These are phyloP conservation scores for Kluyveromyces aestuarii DNA, from an alignment of 805 yeast species.

Conservation along the genomic window DNA sequence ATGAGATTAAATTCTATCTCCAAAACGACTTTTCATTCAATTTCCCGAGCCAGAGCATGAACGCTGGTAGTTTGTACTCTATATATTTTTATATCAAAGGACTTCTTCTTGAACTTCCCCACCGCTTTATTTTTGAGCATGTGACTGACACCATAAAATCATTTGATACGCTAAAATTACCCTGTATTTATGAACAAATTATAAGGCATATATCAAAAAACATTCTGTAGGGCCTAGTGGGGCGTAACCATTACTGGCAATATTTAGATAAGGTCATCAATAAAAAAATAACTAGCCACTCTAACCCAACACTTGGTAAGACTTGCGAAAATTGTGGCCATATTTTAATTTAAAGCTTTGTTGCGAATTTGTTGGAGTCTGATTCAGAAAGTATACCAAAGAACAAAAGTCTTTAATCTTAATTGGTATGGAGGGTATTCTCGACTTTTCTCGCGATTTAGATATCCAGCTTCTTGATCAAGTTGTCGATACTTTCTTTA, in stretches of 20 bases:
- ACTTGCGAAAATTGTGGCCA: neutral
- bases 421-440: constrained; percentile 64
- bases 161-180: neutral
- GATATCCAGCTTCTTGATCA: constrained; percentile 74
- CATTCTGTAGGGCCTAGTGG: neutral
- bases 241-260: neutral
- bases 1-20: neutral
- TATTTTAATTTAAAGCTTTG: too few species aligned
- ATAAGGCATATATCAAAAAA: neutral
- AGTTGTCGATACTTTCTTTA: constrained; percentile 77
- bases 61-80: neutral
- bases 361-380: neutral
- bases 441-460: constrained; percentile 78
- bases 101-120: neutral
- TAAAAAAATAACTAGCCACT: neutral
- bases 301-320: neutral
- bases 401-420: neutral
- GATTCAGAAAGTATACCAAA: neutral
- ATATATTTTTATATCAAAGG: too few species aligned
- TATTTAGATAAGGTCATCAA: neutral
- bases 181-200: neutral
- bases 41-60: neutral
- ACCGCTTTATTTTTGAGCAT: neutral
- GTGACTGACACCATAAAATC: neutral
- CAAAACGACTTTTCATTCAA: neutral